Evolutionary conservation across 176 grass and related monocot species (phyloP).

Genomic region (Cenchrus fungigraminus): DNA sequence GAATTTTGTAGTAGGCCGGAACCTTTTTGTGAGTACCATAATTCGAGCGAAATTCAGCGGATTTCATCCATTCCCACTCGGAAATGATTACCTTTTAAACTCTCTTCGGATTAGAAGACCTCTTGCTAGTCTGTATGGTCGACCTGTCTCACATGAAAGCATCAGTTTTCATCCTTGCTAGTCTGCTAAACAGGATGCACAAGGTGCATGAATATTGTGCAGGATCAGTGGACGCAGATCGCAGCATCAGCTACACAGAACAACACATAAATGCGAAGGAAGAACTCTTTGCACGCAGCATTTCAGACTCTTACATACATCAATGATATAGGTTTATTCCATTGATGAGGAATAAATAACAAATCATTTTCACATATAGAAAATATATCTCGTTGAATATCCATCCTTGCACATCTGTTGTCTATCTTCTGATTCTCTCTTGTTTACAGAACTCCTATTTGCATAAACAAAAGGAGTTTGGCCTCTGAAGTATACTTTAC

Average conservation of each 20-base stretch:
- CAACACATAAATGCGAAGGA: too few relatives aligned
- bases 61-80: not conserved
- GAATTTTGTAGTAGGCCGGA: slow-evolving; percentile 10
- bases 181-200: too few relatives aligned
- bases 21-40: not conserved
- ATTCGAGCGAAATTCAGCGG: not conserved
- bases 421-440: not conserved
- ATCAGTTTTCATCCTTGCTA: too few relatives aligned
- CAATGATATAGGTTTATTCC: not conserved
- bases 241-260: too few relatives aligned
- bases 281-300: too few relatives aligned
- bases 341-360: not conserved
- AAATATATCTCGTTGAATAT: not conserved
- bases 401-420: not conserved
- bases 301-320: not conserved
- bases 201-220: not conserved
- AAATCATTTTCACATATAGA: too few relatives aligned
- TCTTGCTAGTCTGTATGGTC: not conserved
- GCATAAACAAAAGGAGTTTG: not conserved
- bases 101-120: too few relatives aligned
- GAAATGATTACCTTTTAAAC: not conserved
- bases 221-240: too few relatives aligned
- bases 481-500: not conserved
- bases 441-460: slow-evolving; percentile 7
- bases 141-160: too few relatives aligned